Evolutionary conservation across 495 filamentous ascomycete species (phyloP).

Genomic region (Penicilliopsis zonata): DNA sequence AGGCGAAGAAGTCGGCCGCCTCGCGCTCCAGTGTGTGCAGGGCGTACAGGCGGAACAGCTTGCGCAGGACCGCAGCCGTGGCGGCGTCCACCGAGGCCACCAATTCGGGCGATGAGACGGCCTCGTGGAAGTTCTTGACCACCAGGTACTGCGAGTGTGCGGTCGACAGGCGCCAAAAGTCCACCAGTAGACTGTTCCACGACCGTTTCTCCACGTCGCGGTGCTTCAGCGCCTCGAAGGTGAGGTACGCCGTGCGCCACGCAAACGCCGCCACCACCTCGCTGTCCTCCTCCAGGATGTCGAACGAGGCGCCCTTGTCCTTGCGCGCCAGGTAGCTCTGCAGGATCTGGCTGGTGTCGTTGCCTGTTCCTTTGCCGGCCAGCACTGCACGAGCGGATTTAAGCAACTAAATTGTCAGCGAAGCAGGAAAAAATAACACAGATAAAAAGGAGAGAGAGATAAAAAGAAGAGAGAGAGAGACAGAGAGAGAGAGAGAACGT

Average conservation of each 20-base stretch:
- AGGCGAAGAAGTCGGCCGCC: constrained; percentile 54
- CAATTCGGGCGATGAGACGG: constrained; percentile 39
- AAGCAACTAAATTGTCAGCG: constrained; percentile 33
- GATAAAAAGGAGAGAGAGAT: neutral
- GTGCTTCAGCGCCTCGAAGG: constrained; percentile 60
- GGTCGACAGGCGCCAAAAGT: constrained; percentile 60
- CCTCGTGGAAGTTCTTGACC: constrained; percentile 60
- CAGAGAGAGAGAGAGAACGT: constrained; percentile 7
- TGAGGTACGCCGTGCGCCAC: constrained; percentile 58
- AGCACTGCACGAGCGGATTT: constrained; percentile 54
- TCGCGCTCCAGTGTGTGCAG: constrained; percentile 55
- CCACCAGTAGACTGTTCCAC: constrained; percentile 60
- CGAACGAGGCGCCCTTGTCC: constrained; percentile 56
- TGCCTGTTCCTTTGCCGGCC: constrained; percentile 37
- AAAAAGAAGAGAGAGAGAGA: constrained; percentile 3
- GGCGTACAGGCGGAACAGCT: constrained; percentile 54
- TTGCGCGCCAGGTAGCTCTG: constrained; percentile 43
- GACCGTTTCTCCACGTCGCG: constrained; percentile 55
- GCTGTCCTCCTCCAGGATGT: constrained; percentile 47
- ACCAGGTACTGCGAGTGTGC: constrained; percentile 59
- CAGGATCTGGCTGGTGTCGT: constrained; percentile 48
- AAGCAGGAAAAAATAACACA: too few relatives aligned
- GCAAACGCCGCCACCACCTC: constrained; percentile 58
- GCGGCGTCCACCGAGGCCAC: constrained; percentile 35
- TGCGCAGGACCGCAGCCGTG: constrained; percentile 40